phyloP scores from a whole-genome alignment of 140 eudicot species.

The Oenanthe javanica region DNA sequence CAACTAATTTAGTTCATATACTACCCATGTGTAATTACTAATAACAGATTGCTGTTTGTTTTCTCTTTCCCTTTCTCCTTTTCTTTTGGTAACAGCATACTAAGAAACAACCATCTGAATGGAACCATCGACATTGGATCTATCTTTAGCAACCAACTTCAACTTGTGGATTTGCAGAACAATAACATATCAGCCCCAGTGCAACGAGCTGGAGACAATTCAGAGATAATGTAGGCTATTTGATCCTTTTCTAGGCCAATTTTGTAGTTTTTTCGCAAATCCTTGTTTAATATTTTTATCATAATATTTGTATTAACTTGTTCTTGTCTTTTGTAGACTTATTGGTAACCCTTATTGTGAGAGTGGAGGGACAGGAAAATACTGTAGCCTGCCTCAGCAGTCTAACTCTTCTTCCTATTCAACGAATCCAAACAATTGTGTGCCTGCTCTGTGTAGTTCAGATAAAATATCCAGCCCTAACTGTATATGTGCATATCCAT shows the following conservation, averaged over 20 bases:
- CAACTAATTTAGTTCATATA: neutral
- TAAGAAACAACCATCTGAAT: slow-evolving; percentile 47
- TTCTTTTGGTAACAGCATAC: slow-evolving; percentile 26
- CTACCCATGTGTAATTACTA: neutral
- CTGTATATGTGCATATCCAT: slow-evolving; percentile 76
- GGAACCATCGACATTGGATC: slow-evolving; percentile 56
- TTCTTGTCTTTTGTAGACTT: slow-evolving; percentile 46
- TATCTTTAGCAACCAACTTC: slow-evolving; percentile 45
- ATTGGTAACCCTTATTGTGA: slow-evolving; percentile 51
- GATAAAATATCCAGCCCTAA: slow-evolving; percentile 59
- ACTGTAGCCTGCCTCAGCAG: slow-evolving; percentile 37
- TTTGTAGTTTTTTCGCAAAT: too few relatives aligned
- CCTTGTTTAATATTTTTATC: neutral
- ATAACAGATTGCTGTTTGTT: neutral
- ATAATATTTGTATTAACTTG: neutral
- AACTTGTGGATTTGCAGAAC: slow-evolving; percentile 45
- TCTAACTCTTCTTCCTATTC: slow-evolving; percentile 27
- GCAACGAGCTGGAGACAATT: slow-evolving; percentile 14
- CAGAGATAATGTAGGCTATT: slow-evolving; percentile 4
- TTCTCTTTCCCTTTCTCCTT: neutral
- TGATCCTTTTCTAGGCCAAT: neutral
- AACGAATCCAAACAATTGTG: slow-evolving; percentile 53
- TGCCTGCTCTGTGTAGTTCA: slow-evolving; percentile 34
- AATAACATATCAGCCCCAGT: slow-evolving; percentile 36
- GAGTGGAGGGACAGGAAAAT: slow-evolving; percentile 21